Percentiles rank a stretch among this genome's conserved stretches.
Conservation (phyloP, 495 filamentous ascomycete species). For the Acidiella bohemica region DNA sequence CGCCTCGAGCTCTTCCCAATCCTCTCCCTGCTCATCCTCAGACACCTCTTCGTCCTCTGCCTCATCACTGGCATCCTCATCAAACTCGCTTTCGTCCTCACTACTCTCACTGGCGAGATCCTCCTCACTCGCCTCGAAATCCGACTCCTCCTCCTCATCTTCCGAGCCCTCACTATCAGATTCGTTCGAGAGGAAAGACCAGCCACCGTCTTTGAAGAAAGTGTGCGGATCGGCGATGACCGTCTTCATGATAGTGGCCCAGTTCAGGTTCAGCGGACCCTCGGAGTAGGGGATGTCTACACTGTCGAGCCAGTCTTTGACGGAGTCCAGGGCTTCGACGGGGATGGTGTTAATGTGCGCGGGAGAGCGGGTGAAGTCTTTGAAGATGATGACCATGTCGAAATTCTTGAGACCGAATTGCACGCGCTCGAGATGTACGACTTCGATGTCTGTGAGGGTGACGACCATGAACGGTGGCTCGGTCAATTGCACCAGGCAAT, state of each 20-base stretch:
- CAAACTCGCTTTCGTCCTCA: conserved; percentile 83
- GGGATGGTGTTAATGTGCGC: conserved; percentile 97
- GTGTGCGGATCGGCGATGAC: conserved; percentile 82
- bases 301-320: conserved; percentile 95
- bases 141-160: conserved; percentile 75
- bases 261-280: conserved; percentile 94
- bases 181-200: conserved; percentile 81
- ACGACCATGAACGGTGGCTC: conserved; percentile 94
- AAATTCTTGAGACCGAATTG: conserved; percentile 99
- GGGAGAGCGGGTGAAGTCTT: conserved; percentile 78
- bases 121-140: conserved; percentile 76
- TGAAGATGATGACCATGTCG: conserved; percentile 94
- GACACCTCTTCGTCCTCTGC: conserved; percentile 45
- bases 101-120: conserved; percentile 65
- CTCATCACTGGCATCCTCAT: conserved; percentile 72
- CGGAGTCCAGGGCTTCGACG: conserved; percentile 81
- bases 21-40: conserved; percentile 69
- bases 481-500: conserved; percentile 94
- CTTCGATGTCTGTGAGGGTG: conserved; percentile 87
- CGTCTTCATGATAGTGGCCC: conserved; percentile 99
- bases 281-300: conserved; percentile 90
- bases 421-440: conserved; percentile 91
- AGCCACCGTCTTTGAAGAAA: conserved; percentile 92
- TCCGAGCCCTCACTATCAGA: conserved; percentile 71
- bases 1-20: conserved; percentile 64